Percentiles rank a stretch among this genome's conserved stretches.
These are phyloP conservation scores for Phytophthora hibernalis DNA, from an alignment of 352 stramenopile species.

Conservation along the genomic window DNA sequence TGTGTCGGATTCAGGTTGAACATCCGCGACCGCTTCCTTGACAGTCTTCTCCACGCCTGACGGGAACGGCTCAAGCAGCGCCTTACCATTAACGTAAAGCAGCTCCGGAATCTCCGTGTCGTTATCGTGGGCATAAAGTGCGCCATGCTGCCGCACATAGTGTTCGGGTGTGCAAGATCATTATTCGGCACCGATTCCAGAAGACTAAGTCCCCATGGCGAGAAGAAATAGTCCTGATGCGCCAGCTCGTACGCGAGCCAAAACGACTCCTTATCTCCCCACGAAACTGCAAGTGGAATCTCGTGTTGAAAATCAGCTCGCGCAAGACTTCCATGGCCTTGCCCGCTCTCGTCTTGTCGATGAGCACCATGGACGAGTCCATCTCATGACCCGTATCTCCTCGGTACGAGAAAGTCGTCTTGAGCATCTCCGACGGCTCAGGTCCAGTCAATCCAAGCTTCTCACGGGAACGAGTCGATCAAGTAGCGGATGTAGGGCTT, in stretches of 20 bases:
- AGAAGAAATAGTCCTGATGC: slow-evolving; percentile 62
- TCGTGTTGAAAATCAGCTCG: slow-evolving; percentile 49
- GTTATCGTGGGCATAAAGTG: slow-evolving; percentile 46
- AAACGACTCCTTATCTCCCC: slow-evolving; percentile 60
- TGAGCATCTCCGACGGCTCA: slow-evolving; percentile 47
- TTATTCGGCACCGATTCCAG: slow-evolving; percentile 47
- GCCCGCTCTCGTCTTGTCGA: slow-evolving; percentile 46
- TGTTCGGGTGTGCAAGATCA: slow-evolving; percentile 42
- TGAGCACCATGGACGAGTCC: slow-evolving; percentile 67
- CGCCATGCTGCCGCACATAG: slow-evolving; percentile 53
- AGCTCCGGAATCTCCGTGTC: slow-evolving; percentile 30
- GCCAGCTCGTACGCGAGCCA: slow-evolving; percentile 65
- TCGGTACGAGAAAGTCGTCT: slow-evolving; percentile 47
- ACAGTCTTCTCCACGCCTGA: slow-evolving; percentile 40
- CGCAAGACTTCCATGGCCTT: slow-evolving; percentile 54
- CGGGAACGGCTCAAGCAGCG: slow-evolving; percentile 49
- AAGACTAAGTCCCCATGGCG: slow-evolving; percentile 47
- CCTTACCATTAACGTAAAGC: slow-evolving; percentile 40
- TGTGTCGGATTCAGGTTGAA: slow-evolving; percentile 53
- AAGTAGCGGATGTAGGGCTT: slow-evolving; percentile 47
- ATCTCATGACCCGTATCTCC: slow-evolving; percentile 54
- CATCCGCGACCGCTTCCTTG: slow-evolving; percentile 44
- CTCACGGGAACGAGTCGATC: slow-evolving; percentile 50
- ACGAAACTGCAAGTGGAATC: slow-evolving; percentile 60
- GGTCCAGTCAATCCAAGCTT: slow-evolving; percentile 41